A percentile compares a stretch with the other conserved stretches of the same genome.
Evolutionary conservation across 2,329 filamentous ascomycete species (phyloP).

Genomic region (Claviceps africana): DNA sequence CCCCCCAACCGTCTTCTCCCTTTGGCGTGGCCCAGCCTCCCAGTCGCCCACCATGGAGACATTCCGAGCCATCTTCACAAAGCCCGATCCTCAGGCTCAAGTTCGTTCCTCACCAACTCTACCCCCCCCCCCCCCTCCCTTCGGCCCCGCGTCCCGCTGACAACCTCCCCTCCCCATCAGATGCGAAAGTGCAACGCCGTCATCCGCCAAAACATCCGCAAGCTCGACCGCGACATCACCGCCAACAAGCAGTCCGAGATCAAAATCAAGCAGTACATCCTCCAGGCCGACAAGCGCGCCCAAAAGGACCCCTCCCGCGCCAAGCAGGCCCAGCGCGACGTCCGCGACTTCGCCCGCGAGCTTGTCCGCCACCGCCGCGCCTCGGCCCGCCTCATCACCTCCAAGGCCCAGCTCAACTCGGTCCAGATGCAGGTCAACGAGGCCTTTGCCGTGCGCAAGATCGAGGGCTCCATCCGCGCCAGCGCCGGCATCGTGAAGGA

Average conservation of each 20-base stretch:
- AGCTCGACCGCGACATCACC: constrained; percentile 84
- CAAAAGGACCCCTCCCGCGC: constrained; percentile 67
- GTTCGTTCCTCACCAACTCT: constrained; percentile 30
- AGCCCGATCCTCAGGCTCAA: constrained; percentile 86
- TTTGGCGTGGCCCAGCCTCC: neutral
- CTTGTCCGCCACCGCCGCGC: constrained; percentile 72
- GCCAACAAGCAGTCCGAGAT: constrained; percentile 64
- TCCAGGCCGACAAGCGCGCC: constrained; percentile 67
- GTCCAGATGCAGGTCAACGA: constrained; percentile 98
- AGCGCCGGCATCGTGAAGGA: constrained; percentile 94
- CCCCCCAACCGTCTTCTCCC: constrained; percentile 1
- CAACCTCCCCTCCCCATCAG: constrained; percentile 29
- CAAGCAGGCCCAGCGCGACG: constrained; percentile 67
- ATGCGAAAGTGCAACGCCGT: constrained; percentile 90
- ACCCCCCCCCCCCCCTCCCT: neutral
- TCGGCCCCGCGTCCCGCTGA: neutral
- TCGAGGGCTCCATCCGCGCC: constrained; percentile 78
- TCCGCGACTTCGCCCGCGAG: constrained; percentile 77
- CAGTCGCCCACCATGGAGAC: constrained; percentile 56
- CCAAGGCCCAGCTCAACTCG: constrained; percentile 80
- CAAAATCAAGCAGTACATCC: constrained; percentile 75
- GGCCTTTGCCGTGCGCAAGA: constrained; percentile 88
- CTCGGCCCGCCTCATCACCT: constrained; percentile 59
- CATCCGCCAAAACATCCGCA: constrained; percentile 79
- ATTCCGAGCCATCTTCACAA: constrained; percentile 73